A percentile compares a stretch with the other conserved stretches of the same genome.
Evolutionary conservation across 2,329 filamentous ascomycete genomes (phyloP).

Genomic region (Talaromyces sp.): DNA sequence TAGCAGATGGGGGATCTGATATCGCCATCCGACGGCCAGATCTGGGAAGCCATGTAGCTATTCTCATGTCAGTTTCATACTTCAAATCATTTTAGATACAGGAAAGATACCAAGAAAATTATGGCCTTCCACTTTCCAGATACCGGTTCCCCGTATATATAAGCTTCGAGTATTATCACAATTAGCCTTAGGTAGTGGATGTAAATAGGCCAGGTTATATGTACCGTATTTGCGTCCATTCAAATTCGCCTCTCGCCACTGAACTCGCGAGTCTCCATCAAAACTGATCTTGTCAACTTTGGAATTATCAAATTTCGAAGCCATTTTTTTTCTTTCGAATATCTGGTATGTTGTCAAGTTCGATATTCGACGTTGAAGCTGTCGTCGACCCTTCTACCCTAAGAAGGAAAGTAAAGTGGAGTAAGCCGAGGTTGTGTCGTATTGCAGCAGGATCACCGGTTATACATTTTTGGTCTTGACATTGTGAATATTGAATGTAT

Average conservation of each 20-base stretch:
- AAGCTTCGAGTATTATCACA: constrained; percentile 36
- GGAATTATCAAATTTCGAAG: not conserved
- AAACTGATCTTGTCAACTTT: constrained; percentile 59
- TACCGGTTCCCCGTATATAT: constrained; percentile 51
- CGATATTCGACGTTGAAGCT: not conserved
- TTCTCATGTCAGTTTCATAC: not conserved
- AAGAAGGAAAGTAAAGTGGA: not conserved
- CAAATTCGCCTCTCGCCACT: constrained; percentile 60
- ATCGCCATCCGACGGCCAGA: constrained; percentile 78
- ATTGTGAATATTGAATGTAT: not conserved
- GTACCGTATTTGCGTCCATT: constrained; percentile 67
- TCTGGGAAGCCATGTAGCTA: constrained; percentile 80
- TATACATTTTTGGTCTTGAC: not conserved
- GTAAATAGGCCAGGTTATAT: not conserved
- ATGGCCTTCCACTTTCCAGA: constrained; percentile 47
- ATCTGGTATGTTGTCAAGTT: not conserved
- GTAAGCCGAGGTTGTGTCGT: constrained; percentile 3
- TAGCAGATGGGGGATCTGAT: constrained; percentile 76
- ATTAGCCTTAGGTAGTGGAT: not conserved
- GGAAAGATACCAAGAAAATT: constrained; percentile 49
- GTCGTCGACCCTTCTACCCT: not conserved
- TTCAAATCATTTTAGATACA: not conserved
- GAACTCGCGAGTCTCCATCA: constrained; percentile 63
- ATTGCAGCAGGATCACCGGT: not conserved
- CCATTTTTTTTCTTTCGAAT: not conserved